These are phyloP conservation scores for Starmerella stellata DNA, from an alignment of 805 yeast genomes.

Conservation along the genomic window DNA sequence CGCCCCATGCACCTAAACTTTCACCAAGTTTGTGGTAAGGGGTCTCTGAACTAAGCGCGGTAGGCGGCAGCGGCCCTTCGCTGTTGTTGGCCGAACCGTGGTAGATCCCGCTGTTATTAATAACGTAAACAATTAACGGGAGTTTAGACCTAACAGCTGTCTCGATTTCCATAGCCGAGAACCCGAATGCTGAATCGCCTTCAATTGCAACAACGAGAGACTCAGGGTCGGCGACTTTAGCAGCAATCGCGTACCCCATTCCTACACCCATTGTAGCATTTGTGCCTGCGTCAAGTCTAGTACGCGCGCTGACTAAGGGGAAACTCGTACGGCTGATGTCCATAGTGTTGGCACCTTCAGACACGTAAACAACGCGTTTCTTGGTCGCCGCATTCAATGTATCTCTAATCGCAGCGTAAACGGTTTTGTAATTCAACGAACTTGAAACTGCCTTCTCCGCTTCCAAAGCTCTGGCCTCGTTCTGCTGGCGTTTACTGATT, in stretches of 20 bases:
- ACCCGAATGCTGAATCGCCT: conserved; percentile 67
- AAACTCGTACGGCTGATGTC: conserved; percentile 49
- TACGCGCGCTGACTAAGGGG: conserved; percentile 34
- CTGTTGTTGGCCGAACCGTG: conserved; percentile 34
- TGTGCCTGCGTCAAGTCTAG: conserved; percentile 53
- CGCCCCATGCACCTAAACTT: conserved; percentile 42
- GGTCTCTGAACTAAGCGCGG: conserved; percentile 40
- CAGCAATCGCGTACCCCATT: conserved; percentile 48
- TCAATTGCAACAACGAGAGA: conserved; percentile 39
- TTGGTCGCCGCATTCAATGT: conserved; percentile 18
- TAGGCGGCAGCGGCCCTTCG: conserved; percentile 31
- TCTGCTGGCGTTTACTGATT: conserved; percentile 16
- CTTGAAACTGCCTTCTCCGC: conserved; percentile 21
- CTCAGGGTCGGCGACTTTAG: conserved; percentile 31
- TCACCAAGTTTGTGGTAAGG: conserved; percentile 39
- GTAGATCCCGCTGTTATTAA: conserved; percentile 59
- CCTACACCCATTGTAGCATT: conserved; percentile 69
- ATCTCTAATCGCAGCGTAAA: conserved; percentile 33
- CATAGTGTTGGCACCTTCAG: conserved; percentile 70
- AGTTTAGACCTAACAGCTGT: conserved; percentile 40
- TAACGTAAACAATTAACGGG: conserved; percentile 41
- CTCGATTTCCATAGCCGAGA: conserved; percentile 55
- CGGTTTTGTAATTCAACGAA: conserved; percentile 34
- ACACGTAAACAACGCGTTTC: conserved; percentile 29
- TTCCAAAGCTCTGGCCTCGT: conserved; percentile 21